Percentiles rank a stretch among this genome's conserved stretches.
These are phyloP conservation scores for Colletotrichum eremochloae DNA, from an alignment of 2,329 filamentous ascomycete genomes.

Conservation along the genomic window DNA sequence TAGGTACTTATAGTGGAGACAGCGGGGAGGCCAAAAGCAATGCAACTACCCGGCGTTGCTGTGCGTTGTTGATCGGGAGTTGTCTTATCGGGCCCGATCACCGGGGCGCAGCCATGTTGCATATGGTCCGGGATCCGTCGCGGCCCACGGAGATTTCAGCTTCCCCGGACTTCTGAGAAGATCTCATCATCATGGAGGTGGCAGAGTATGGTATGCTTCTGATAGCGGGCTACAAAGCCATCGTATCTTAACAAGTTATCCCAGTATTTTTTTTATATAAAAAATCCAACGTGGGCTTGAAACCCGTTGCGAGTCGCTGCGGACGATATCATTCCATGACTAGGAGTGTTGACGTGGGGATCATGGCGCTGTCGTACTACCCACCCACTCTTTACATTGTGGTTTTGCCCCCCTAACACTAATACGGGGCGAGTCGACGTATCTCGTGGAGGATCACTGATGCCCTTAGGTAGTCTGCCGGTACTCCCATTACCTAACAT, in stretches of 20 bases:
- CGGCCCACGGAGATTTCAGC: background rate
- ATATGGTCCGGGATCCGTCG: background rate
- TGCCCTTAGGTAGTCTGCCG: no score
- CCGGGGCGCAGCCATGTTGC: background rate
- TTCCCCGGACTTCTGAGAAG: slow-evolving; percentile 12
- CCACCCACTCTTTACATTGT: no score
- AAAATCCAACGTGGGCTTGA: no score
- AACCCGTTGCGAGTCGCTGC: background rate
- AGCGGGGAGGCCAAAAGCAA: background rate
- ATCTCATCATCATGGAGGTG: background rate
- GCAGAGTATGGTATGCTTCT: background rate
- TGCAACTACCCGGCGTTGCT: background rate
- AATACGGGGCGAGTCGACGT: background rate
- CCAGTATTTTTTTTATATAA: no score
- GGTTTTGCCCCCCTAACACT: background rate
- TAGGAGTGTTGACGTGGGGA: background rate
- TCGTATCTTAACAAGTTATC: background rate
- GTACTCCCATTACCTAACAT: background rate
- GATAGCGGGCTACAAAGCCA: background rate
- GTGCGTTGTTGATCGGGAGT: background rate
- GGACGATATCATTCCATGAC: background rate
- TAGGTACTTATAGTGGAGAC: background rate
- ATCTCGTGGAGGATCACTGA: no score
- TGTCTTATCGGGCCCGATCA: background rate
- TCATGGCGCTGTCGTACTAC: background rate